Conservation (phyloP, 768 basidiomycete species). For the Hysterangium stoloniferum region DNA sequence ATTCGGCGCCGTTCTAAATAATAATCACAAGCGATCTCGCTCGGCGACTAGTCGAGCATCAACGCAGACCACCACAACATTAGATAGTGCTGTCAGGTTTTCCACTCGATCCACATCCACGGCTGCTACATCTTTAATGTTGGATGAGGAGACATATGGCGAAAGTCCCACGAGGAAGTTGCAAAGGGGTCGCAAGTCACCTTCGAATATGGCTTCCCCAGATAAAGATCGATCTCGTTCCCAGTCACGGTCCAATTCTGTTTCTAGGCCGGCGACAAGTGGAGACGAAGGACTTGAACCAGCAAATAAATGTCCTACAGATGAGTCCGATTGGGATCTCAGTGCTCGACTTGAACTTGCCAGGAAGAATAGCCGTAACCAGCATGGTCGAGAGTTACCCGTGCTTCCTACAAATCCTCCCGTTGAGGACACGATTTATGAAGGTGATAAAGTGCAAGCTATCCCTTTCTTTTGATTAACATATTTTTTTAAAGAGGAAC, state of each 20-base stretch:
- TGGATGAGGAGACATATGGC: conserved; percentile 56
- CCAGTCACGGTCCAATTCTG: conserved; percentile 37
- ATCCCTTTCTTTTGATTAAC: conserved; percentile 4
- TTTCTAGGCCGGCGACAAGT: conserved; percentile 26
- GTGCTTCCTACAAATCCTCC: conserved; percentile 37
- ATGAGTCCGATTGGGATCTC: conserved; percentile 71
- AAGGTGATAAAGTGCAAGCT: conserved; percentile 45
- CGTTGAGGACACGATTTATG: conserved; percentile 65
- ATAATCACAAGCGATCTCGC: conserved; percentile 55
- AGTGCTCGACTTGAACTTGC: conserved; percentile 75
- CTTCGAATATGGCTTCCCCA: conserved; percentile 7
- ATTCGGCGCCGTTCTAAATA: conserved; percentile 56
- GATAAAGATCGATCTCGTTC: conserved; percentile 26
- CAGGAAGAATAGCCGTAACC: conserved; percentile 74
- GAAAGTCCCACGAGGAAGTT: conserved; percentile 35
- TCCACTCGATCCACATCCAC: conserved; percentile 67
- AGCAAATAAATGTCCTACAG: conserved; percentile 34
- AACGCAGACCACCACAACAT: conserved; percentile 61
- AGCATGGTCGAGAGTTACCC: conserved; percentile 41
- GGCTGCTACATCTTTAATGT: conserved; percentile 43
- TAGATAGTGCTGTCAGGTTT: conserved; percentile 64
- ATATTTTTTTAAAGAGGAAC: conserved; percentile 41
- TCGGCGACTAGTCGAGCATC: conserved; percentile 70
- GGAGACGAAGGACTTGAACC: conserved; percentile 35
- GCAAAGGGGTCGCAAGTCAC: conserved; percentile 27